Conservation (phyloP, 2,329 filamentous ascomycete genomes). For the Mollisia scopiformis region DNA sequence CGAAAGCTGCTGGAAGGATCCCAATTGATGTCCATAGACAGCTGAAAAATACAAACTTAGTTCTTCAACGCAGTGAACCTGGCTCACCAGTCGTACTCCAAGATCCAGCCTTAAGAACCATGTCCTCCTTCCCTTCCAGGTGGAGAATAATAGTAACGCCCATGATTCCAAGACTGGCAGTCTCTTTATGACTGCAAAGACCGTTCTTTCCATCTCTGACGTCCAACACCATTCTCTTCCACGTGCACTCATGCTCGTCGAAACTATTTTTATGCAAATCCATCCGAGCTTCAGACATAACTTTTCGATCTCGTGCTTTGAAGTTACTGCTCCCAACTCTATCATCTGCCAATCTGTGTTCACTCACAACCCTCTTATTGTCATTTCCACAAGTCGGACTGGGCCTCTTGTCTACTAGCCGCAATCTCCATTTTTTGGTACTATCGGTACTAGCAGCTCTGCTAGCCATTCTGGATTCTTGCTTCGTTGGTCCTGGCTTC, state of each 20-base stretch:
- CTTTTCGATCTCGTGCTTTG: background rate
- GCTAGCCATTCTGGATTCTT: background rate
- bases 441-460: background rate
- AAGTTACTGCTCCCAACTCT: background rate
- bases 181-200: background rate
- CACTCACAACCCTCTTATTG: background rate
- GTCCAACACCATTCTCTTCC: constrained; percentile 25
- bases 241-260: constrained; percentile 26
- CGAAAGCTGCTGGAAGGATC: background rate
- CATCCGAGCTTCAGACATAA: background rate
- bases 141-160: constrained; percentile 32
- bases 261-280: background rate
- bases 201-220: background rate
- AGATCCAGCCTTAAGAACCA: constrained; percentile 24
- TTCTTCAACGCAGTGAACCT: background rate
- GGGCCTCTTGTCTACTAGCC: constrained; percentile 11
- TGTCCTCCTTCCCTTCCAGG: constrained; percentile 25
- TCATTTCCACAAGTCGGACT: constrained; percentile 6
- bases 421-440: constrained; percentile 13
- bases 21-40: background rate
- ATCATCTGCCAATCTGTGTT: constrained; percentile 8
- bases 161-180: constrained; percentile 15
- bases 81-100: constrained; percentile 12
- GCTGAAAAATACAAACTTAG: background rate
- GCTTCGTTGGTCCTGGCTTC: background rate